Evolutionary conservation across 345 rosid genomes (phyloP), one percentile per base, ranked within the genome.

Genomic region (Arabidopsis suecica): DNA sequence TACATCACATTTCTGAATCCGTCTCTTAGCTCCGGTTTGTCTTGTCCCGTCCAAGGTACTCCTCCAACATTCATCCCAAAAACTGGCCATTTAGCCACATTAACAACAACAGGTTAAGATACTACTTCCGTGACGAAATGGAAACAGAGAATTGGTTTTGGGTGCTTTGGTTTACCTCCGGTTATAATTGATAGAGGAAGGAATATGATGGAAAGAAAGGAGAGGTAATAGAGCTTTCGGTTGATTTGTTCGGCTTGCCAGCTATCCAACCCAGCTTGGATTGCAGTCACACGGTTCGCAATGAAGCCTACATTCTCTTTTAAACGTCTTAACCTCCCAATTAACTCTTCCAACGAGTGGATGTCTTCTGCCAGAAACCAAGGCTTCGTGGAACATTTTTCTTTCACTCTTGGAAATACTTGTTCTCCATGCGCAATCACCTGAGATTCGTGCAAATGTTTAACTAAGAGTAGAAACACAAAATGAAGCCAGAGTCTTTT

Each of bases 1-100:
- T 93, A 33, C 90, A 96, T 86, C 5, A 96, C 99, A 34, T 96
- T 96, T 62, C 87, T 86, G 74, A 96, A 96, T 56, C 99, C 98
- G 1, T 89, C 87, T 67, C 84, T 71, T 7, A 88, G 34, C 40
- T 64, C 80, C 0, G 96, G 97, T 37, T 87, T 71, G 23, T 66
- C 82, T 69, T 93, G 99, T 60, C 81, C 87, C 0, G 99, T 96
- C 99, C 99, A 96, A 23, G 98, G 99, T 82, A 96, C 98, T 69
- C 99, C 99, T 51, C 99, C 99, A 68, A 96, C 99, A 8, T 96
- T 96, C 99, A 96, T 94, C 69, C 98, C 99, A 48, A 96, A 93
- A 40, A 93, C 98, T 96, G 87, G 65, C 54, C 7, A 14, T 67
- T 34, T 7, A 62, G 9, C 6, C 16, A 68, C 58, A 36, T 16